Percentiles rank a stretch among this genome's conserved stretches.
These are phyloP conservation scores for Sutorius eximius DNA, from an alignment of 1,284 basidiomycete species.

Conservation along the genomic window DNA sequence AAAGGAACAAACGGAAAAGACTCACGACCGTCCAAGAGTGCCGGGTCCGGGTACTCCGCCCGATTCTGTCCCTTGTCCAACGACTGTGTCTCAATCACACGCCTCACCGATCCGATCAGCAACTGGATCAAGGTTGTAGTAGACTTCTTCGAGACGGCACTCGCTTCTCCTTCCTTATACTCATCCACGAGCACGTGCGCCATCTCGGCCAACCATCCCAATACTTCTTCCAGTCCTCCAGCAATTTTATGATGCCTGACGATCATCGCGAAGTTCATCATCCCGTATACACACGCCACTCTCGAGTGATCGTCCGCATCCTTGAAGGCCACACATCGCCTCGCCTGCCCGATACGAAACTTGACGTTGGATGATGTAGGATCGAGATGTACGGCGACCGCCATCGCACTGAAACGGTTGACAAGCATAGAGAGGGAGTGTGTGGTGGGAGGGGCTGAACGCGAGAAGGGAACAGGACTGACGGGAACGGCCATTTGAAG, in stretches of 20 bases:
- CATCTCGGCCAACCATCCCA: conserved; percentile 72
- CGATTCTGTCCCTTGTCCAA: conserved; percentile 35
- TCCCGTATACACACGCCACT: conserved; percentile 71
- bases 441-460: conserved; percentile 49
- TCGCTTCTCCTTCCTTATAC: conserved; percentile 36
- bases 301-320: conserved; percentile 72
- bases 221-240: conserved; percentile 49
- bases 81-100: conserved; percentile 56
- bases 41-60: conserved; percentile 63
- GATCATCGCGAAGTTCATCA: conserved; percentile 74
- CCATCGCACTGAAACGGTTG: conserved; percentile 82
- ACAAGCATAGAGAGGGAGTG: conserved; percentile 78
- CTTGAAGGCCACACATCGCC: conserved; percentile 68
- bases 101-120: conserved; percentile 61
- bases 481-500: conserved; percentile 81
- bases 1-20: conserved; percentile 13
- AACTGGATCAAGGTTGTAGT: conserved; percentile 45
- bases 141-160: conserved; percentile 11
- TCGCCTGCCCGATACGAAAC: conserved; percentile 60
- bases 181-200: conserved; percentile 61
- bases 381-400: conserved; percentile 76
- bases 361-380: conserved; percentile 51
- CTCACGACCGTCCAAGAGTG: conserved; percentile 60
- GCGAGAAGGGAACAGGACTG: conserved; percentile 65
- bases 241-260: conserved; percentile 60